Evolutionary conservation across 2,329 filamentous ascomycete species (phyloP), one percentile per base, ranked within the genome.

Genomic region (Penicillium sclerotiorum): DNA sequence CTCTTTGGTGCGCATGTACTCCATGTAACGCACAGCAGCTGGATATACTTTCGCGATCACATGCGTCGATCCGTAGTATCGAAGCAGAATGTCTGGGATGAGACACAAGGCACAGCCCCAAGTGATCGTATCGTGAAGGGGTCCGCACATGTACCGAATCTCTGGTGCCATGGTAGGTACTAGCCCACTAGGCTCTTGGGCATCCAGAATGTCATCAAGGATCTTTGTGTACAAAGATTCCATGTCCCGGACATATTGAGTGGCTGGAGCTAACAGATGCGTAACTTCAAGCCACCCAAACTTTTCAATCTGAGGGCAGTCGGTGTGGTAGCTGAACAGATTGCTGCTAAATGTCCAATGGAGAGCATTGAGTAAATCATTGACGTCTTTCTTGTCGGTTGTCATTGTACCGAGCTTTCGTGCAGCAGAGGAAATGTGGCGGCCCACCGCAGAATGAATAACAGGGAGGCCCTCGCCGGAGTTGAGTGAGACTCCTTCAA

Each of bases 271-370:
- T 5, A 78, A 72, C 9, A 78, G 62, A 45, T 73, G 71, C 1
- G 75, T 76, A 5, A 77, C 75, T 57, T 78, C 76, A 0, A 77
- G 67, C 75, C 76, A 78, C 1, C 73, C 75, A 35, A 78, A 78
- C 50, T 78, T 78, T 55, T 78, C 73, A 27, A 76, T 74, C 52
- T 75, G 73, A 5, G 72, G 73, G 47, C 73, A 76, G 54, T 78
- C 75, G 2, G 76, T 78, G 50, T 78, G 76, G 57, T 77, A 78
- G 46, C 72, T 75, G 53, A 74, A 75, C 13, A 75, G 61, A 52
- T 75, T 75, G 38, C 65, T 69, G 32, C 64, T 66, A 40, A 76
- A 77, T 1, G 73, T 71, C 74, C 74, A 77, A 49, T 76, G 71
- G 35, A 72, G 74, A 28, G 73, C 73, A 18, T 73, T 73, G 8